Conservation (phyloP, 495 filamentous ascomycete genomes). For the Penicillium coffeae region DNA sequence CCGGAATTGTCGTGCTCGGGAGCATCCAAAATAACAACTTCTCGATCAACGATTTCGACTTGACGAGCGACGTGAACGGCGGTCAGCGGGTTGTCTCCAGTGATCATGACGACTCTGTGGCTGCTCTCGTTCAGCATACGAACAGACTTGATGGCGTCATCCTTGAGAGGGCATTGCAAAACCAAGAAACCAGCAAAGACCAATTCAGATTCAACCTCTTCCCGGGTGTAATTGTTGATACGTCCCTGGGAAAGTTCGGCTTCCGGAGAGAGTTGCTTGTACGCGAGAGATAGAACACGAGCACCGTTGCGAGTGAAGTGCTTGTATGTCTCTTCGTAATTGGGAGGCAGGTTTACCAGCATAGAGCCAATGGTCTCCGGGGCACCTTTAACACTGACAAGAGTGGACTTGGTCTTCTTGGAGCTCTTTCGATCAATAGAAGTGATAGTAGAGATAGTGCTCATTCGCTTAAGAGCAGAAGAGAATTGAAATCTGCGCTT, state of each 20-base stretch:
- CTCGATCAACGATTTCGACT: slow-evolving; percentile 96
- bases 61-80: slow-evolving; percentile 92
- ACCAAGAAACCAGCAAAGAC: slow-evolving; percentile 94
- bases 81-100: slow-evolving; percentile 95
- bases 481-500: slow-evolving; percentile 98
- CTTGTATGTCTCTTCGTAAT: slow-evolving; percentile 98
- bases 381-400: slow-evolving; percentile 93
- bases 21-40: slow-evolving; percentile 90
- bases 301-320: slow-evolving; percentile 94
- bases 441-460: slow-evolving; percentile 80
- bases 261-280: slow-evolving; percentile 81
- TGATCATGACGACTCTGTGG: slow-evolving; percentile 99
- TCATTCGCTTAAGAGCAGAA: slow-evolving; percentile 91
- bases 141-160: slow-evolving; percentile 88
- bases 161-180: slow-evolving; percentile 91
- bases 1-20: slow-evolving; percentile 86
- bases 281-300: slow-evolving; percentile 88
- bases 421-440: slow-evolving; percentile 62
- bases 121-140: slow-evolving; percentile 98
- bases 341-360: slow-evolving; percentile 73
- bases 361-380: slow-evolving; percentile 94
- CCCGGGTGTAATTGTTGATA: slow-evolving; percentile 89
- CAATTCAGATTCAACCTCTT: slow-evolving; percentile 82
- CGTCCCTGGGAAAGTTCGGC: slow-evolving; percentile 73
- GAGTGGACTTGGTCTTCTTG: slow-evolving; percentile 73